These are phyloP conservation scores for Penicillium sp. DNA, from an alignment of 2,329 filamentous ascomycete genomes.

Conservation along the genomic window DNA sequence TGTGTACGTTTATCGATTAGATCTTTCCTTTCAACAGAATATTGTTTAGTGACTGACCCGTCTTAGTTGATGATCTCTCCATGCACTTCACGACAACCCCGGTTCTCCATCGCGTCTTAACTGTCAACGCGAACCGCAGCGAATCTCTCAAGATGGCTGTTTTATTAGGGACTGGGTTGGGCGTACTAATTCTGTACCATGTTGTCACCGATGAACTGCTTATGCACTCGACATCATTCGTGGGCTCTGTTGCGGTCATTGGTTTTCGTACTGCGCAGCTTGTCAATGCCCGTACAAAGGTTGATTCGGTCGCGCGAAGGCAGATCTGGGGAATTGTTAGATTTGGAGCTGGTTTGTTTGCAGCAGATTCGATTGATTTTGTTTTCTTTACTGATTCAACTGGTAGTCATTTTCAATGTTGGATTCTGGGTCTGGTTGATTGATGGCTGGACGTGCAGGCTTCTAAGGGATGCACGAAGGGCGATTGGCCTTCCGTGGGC, in stretches of 20 bases:
- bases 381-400: background rate
- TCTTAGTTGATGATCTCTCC: constrained; percentile 26
- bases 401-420: constrained; percentile 22
- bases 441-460: constrained; percentile 28
- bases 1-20: background rate
- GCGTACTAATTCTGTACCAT: constrained; percentile 15
- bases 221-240: constrained; percentile 21
- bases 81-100: constrained; percentile 29
- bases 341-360: constrained; percentile 22
- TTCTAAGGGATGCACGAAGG: constrained; percentile 19
- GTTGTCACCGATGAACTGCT: constrained; percentile 24
- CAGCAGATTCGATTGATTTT: background rate
- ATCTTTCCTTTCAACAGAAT: background rate
- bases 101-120: constrained; percentile 25
- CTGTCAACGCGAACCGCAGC: constrained; percentile 13
- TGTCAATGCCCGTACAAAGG: constrained; percentile 11
- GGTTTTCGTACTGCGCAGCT: constrained; percentile 21
- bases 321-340: constrained; percentile 25
- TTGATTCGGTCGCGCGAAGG: constrained; percentile 10
- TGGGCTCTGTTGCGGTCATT: constrained; percentile 15
- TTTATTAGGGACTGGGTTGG: constrained; percentile 2
- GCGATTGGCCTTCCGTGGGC: constrained; percentile 30
- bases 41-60: background rate
- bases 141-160: constrained; percentile 10
- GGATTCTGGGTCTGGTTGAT: constrained; percentile 30